A percentile compares a stretch with the other conserved stretches of the same genome.
Conservation (phyloP, 805 yeast species). For the Kuraishia capsulata region DNA sequence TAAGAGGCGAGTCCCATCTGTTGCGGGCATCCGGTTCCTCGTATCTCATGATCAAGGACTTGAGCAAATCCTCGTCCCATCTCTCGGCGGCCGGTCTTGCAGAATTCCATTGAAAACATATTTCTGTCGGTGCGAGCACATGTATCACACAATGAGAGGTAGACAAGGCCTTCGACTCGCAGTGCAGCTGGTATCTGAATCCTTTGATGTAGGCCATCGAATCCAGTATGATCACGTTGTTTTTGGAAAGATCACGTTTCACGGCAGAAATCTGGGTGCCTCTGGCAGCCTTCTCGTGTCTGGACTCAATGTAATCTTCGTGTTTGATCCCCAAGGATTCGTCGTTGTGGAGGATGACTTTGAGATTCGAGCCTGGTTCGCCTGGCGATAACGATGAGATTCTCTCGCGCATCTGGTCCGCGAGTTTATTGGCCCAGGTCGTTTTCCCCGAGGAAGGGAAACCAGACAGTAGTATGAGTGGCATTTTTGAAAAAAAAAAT, state of each 20-base stretch:
- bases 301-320: conserved; percentile 59
- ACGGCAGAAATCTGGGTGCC: conserved; percentile 86
- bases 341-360: conserved; percentile 67
- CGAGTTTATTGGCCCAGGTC: conserved; percentile 54
- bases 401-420: conserved; percentile 33
- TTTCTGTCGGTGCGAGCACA: conserved; percentile 57
- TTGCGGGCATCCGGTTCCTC: conserved; percentile 86
- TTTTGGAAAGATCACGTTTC: conserved; percentile 63
- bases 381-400: conserved; percentile 29
- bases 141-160: conserved; percentile 83
- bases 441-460: conserved; percentile 83
- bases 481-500: no score
- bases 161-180: conserved; percentile 80
- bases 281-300: conserved; percentile 70
- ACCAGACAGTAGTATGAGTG: conserved; percentile 76
- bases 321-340: conserved; percentile 68
- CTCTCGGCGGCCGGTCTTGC: conserved; percentile 20
- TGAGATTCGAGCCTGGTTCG: conserved; percentile 44
- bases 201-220: conserved; percentile 89
- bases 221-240: conserved; percentile 75
- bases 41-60: conserved; percentile 67
- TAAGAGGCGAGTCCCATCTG: conserved; percentile 92
- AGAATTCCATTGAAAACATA: conserved; percentile 56
- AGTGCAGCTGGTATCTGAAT: conserved; percentile 84
- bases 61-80: conserved; percentile 57